A percentile compares a stretch with the other conserved stretches of the same genome.
Evolutionary conservation across 106 monocot species (phyloP).

Genomic region (Allium fistulosum): DNA sequence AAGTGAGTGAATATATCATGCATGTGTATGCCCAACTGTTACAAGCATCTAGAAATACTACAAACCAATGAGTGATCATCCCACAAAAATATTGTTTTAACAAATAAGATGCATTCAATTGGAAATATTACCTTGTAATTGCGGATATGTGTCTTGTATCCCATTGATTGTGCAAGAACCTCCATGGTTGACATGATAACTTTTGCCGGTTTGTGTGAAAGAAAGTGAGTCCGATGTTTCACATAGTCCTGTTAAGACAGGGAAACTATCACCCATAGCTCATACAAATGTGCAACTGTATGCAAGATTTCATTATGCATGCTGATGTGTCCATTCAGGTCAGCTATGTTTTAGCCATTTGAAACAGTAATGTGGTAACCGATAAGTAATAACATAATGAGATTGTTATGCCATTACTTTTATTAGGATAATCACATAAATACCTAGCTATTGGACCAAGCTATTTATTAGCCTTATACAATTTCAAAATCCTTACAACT

Average conservation of each 20-base stretch:
- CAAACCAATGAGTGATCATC: too few species aligned
- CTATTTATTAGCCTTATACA: too few species aligned
- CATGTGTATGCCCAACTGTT: too few species aligned
- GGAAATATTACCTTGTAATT: slow-evolving; percentile 67
- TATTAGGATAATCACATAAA: too few species aligned
- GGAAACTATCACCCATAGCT: not conserved
- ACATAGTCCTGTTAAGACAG: slow-evolving; percentile 37
- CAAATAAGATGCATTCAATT: not conserved
- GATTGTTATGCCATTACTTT: too few species aligned
- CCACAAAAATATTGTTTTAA: too few species aligned
- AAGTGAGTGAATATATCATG: too few species aligned
- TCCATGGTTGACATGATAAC: slow-evolving; percentile 87
- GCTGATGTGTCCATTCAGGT: not conserved
- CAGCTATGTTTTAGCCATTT: not conserved
- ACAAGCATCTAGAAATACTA: too few species aligned
- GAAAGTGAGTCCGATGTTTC: slow-evolving; percentile 61
- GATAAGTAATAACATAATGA: not conserved
- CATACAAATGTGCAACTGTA: not conserved
- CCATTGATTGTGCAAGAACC: slow-evolving; percentile 95
- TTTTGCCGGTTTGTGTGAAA: slow-evolving; percentile 78
- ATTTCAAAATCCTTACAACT: too few species aligned
- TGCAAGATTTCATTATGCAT: not conserved
- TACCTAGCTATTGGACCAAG: too few species aligned
- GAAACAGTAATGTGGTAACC: not conserved
- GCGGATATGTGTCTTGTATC: slow-evolving; percentile 95